Base-by-base conservation (phyloP, 768 basidiomycete species). In the Mycena crocata region DNA sequence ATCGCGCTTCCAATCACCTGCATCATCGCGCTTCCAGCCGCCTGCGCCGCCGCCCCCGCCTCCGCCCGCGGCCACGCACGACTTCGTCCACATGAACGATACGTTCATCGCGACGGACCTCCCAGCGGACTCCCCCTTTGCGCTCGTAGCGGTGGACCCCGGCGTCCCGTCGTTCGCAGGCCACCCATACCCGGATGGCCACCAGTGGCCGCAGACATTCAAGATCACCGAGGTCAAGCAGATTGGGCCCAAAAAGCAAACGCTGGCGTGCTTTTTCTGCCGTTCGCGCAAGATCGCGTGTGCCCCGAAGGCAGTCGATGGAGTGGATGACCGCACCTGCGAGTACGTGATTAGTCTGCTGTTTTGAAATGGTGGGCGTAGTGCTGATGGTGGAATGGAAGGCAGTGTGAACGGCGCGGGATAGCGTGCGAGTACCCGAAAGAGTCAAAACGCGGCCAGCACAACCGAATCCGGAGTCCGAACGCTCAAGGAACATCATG, bases 151-250 rank as follows among this genome's bases (percentile, higher is more conserved):
- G 7, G 26, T 52, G 2, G 52, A 46, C 32, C n/a, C 24, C 2
- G 34, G 61, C 34, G 6, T 28, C 5, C 10, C 32, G 21, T 46
- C 51, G 32, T 55, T 62, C 15, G n/a, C 51, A n/a, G 52, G 52
- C 14, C 52, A 62, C 19, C 61, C 52, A 21, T 62, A 62, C n/a
- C 51, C 51, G 1, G 52, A 54, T 15, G 34, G 61, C 19, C 61
- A 55, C 52, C 51, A 51, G 32, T 55, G 61, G 61, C 61, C 61
- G 4, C 61, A 62, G 52, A 62, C 61, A 17, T 54, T 62, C 61
- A 62, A 46, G 52, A 62, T 64, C 56, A 58, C 63, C 7, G 56
- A 64, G 40, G 55, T 64, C 24, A 64, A 64, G 42, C 63, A 64
- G 48, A 64, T 57, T 6, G 63, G 63, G 32, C 63, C 63, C 21